Evolutionary conservation across 1,284 basidiomycete genomes (phyloP), one percentile per base, ranked within the genome.

Genomic region (Trichosporon sp.): DNA sequence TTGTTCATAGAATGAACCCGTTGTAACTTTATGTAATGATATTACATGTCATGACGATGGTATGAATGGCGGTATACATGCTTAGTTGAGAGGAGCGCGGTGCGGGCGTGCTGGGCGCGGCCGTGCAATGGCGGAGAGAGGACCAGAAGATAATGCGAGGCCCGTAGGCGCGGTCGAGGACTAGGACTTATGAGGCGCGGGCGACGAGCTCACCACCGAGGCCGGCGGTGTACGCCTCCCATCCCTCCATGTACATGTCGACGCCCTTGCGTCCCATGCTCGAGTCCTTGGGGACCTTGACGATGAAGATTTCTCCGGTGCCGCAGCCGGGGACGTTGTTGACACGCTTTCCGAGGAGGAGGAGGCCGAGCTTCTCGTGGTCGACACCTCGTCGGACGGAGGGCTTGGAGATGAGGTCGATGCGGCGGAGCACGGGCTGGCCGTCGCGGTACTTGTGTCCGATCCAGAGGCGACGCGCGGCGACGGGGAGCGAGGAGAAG

Each of bases 171-270:
- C 47, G n/a, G 31, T 31, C 56, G 38, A 65, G 4, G 63, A 64
- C 25, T 60, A 13, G 42, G 64, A 32, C 44, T 60, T 71, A 73
- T 25, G 68, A 66, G 8, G 77, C 81, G 58, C 81, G 73, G 70
- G 81, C 81, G 44, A 83, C 70, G 51, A 83, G 73, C 75, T 83
- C 82, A 32, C 82, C 82, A 18, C 82, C 82, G 42, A 81, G 72
- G 23, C 82, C 82, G 15, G 76, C 76, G 67, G 81, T 73, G 79
- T 78, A 83, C 34, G 82, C 82, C 70, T 83, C 81, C 81, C 81
- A 83, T 8, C 82, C 82, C 68, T 83, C 82, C 76, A 81, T 75
- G 70, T 77, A 81, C 29, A 72, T 70, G 18, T 77, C 74, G 29
- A 62, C 71, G 27, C 77, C 77, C 35, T 65, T 71, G 56, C 75